These are phyloP conservation scores for Diaporthe humulicola DNA, from an alignment of 2,329 filamentous ascomycete genomes.

Conservation along the genomic window DNA sequence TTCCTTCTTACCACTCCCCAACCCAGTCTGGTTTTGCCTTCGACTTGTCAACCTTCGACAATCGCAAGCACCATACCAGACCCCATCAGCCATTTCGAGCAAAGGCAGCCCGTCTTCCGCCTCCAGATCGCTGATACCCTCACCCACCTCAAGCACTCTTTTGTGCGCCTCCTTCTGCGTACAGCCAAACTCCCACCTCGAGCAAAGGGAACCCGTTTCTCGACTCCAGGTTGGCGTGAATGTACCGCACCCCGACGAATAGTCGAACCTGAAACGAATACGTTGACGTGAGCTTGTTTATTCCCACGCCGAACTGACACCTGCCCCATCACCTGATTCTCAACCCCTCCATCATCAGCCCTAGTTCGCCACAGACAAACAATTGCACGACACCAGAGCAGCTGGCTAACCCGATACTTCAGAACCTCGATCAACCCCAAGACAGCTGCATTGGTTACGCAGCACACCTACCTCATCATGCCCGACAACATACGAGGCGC, in stretches of 20 bases:
- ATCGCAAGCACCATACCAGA: not conserved
- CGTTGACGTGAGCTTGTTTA: not conserved
- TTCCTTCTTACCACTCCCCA: not conserved
- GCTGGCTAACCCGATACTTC: not conserved
- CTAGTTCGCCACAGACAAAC: not conserved
- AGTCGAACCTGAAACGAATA: not conserved
- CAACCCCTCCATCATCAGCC: not conserved
- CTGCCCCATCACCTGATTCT: not conserved
- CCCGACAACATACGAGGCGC: not conserved
- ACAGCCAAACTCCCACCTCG: not conserved
- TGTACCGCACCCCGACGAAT: not conserved
- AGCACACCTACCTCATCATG: not conserved
- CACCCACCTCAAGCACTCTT: not conserved
- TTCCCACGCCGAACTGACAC: not conserved
- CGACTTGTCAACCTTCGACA: constrained; percentile 1
- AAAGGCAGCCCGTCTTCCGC: not conserved
- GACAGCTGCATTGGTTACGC: too few species aligned
- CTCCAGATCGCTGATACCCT: not conserved
- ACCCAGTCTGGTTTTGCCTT: not conserved
- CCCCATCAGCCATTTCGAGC: not conserved
- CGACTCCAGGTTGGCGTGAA: not conserved
- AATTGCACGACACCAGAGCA: not conserved
- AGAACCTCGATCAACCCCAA: not conserved
- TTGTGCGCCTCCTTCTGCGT: not conserved
- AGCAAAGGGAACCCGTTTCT: not conserved